Base-by-base conservation (phyloP, 164 flowering plant species). In the Nymphaea colorata region DNA sequence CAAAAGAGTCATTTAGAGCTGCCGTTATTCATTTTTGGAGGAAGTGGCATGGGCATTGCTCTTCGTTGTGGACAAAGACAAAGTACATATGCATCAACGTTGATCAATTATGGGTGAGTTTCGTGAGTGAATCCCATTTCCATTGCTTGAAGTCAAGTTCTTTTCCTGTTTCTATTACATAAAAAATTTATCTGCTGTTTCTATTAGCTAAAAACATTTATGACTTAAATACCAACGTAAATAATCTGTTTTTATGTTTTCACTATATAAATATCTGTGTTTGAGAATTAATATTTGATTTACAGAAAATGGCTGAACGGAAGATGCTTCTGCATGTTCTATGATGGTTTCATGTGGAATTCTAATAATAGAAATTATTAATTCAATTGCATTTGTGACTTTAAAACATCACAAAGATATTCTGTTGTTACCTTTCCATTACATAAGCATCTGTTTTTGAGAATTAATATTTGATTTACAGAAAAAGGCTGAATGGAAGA, bases 281-380 rank as follows among this genome's bases (percentile, higher is more conserved):
- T 45, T 45, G 36, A 25, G 36, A 25, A 10, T 10, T 45, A 45
- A 45, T 10, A 45, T 45, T 71, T 76, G 76, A 67, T 60, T 5
- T 83, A 81, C 86, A 93, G 98, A 80, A 80, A 76, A 62, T 84
- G 75, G 80, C 93, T 66, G 96, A 93, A 63, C 79, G 81, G 68
- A 77, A 79, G 67, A 69, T 88, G 77, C 82, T 79, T 77, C 73
- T 86, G 74, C 89, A 88, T 76, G 67, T 83, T 64, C 88, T 84
- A 6, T 87, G 82, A 80, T 87, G 85, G 90, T 69, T 79, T 66
- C 87, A 57, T 51, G 36, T 25, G 36, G 36, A 25, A 25, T 25
- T 25, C 36, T 25, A 25, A 25, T 25, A 25, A 25, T 25, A 25
- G 36, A 25, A 25, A 25, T 25, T 25, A 25, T 25, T 25, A 25